These are phyloP conservation scores for Ceratobasidium sp. DNA, from an alignment of 1,284 basidiomycete species.

Conservation along the genomic window DNA sequence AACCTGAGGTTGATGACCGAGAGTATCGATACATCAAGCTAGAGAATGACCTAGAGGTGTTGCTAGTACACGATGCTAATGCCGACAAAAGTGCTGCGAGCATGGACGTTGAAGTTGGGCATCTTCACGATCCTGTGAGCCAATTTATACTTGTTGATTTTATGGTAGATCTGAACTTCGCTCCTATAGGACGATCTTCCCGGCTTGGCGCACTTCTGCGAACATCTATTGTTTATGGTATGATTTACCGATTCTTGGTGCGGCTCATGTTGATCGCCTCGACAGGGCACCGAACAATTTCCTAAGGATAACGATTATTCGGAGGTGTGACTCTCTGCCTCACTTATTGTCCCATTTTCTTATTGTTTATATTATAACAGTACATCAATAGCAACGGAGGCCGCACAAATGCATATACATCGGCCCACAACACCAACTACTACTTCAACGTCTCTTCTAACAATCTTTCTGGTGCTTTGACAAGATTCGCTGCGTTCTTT, in stretches of 20 bases:
- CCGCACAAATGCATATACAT: constrained; percentile 92
- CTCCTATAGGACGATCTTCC: constrained; percentile 77
- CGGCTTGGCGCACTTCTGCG: constrained; percentile 92
- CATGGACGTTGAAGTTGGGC: constrained; percentile 95
- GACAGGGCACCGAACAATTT: constrained; percentile 80
- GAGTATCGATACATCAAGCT: constrained; percentile 85
- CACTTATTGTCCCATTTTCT: constrained; percentile 36
- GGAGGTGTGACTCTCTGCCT: constrained; percentile 60
- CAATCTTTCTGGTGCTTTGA: constrained; percentile 85
- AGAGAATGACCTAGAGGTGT: constrained; percentile 87
- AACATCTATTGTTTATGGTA: constrained; percentile 96
- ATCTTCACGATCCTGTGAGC: constrained; percentile 91
- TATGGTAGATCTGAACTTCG: constrained; percentile 13
- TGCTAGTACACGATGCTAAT: constrained; percentile 85
- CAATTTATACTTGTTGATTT: constrained; percentile 6
- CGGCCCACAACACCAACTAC: constrained; percentile 94
- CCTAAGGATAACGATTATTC: constrained; percentile 94
- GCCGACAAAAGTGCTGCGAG: constrained; percentile 97
- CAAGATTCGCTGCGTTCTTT: constrained; percentile 95
- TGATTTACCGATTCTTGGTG: constrained; percentile 47
- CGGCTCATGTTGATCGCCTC: constrained; percentile 36
- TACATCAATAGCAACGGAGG: constrained; percentile 94
- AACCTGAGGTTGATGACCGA: constrained; percentile 80
- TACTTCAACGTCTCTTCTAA: constrained; percentile 91
- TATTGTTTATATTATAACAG: constrained; percentile 54